Evolutionary conservation across 169 alveolate genomes (phyloP), one percentile per base, ranked within the genome.

Genomic region (Cryptosporidium tyzzeri): DNA sequence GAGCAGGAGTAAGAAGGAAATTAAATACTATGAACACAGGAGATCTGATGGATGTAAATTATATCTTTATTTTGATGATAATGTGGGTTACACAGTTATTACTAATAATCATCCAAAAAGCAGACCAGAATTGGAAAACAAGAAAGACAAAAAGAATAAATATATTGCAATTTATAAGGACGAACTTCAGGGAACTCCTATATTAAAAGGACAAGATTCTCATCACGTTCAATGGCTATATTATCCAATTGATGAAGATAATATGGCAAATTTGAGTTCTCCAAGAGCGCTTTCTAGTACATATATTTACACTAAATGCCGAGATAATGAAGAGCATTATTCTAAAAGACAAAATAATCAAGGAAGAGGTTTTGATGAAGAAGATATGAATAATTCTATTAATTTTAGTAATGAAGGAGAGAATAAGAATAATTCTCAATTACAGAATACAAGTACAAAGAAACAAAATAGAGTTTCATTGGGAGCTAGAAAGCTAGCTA

Each of bases 151-250:
- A 9, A 26, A 44, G 9, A 23, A 9, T 3, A 45, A 50, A 21
- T 62, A 62, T 50, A 53, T 80, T 31, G 89, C 89, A 14, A 62
- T 80, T n/a, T 59, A 80, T 26, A 80, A 45, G 26, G 65, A 80
- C 31, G 39, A 21, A 8, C 10, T 23, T 1, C 44, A 37, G 51
- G 44, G 33, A 4, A 80, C 51, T 16, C 89, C 75, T 18, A 58
- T 80, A 18, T 21, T 62, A 31, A 80, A 80, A 51, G 89, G 89
- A 61, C 89, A 80, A 41, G 89, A 80, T 29, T 59, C 80, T 37
- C 89, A 80, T 23, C 29, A 62, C n/a, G 12, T 29, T 6, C 69
- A 80, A 31, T 80, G 89, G 89, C 8, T 80, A n/a, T 70, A 73
- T 37, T 73, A 73, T 31, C 59, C 51, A 5, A 41, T 16, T 1